Percentiles rank a stretch among this genome's conserved stretches.
Conservation (phyloP, 2,329 filamentous ascomycete species). For the Claviceps digitariae region DNA sequence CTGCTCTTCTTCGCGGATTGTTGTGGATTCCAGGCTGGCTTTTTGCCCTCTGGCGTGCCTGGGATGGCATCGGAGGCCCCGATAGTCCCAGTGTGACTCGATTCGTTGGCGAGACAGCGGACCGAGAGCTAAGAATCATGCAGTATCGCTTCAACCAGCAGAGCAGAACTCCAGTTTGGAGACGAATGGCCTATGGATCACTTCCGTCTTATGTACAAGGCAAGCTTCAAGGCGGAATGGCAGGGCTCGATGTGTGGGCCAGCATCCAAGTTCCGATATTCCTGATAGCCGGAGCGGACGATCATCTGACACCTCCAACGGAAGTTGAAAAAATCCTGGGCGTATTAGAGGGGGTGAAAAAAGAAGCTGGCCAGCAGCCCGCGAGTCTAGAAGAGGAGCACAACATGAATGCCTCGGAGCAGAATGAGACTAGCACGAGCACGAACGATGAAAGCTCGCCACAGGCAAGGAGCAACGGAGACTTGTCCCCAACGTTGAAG, state of each 20-base stretch:
- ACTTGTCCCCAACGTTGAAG: constrained; percentile 7
- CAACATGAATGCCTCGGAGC: background rate
- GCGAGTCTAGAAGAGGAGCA: background rate
- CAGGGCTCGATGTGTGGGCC: constrained; percentile 58
- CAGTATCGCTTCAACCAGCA: constrained; percentile 70
- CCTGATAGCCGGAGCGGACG: constrained; percentile 64
- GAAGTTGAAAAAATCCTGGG: constrained; percentile 55
- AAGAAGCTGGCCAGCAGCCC: constrained; percentile 13
- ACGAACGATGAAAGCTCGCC: background rate
- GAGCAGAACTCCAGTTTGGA: constrained; percentile 69
- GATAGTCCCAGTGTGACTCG: constrained; percentile 66
- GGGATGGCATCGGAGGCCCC: constrained; percentile 66
- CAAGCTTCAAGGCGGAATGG: constrained; percentile 47
- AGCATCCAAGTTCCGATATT: constrained; percentile 61
- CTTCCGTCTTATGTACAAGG: constrained; percentile 47
- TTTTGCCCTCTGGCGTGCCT: constrained; percentile 63
- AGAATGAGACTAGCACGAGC: background rate
- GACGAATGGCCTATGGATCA: constrained; percentile 63
- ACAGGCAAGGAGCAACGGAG: background rate
- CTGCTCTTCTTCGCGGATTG: constrained; percentile 36
- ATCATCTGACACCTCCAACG: constrained; percentile 58
- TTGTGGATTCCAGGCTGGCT: constrained; percentile 56
- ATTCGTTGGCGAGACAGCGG: constrained; percentile 57
- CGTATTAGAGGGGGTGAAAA: constrained; percentile 20
- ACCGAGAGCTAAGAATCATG: constrained; percentile 50